Conservation (phyloP, 2,329 filamentous ascomycete genomes). For the Aspergillus sp. region DNA sequence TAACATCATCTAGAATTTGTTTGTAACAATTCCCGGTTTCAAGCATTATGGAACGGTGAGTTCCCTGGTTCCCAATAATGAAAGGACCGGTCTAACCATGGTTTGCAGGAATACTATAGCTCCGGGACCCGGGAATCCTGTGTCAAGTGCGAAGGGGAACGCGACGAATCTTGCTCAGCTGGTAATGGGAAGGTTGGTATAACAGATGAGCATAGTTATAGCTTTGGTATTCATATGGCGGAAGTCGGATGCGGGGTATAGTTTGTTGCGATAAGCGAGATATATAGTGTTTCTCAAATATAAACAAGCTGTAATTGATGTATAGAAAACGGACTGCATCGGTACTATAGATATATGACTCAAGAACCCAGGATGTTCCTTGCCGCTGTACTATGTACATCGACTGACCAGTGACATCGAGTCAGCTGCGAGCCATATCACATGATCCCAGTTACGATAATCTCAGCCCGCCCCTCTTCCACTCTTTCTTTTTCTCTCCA, state of each 20-base stretch:
- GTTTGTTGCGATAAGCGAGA: too few species aligned
- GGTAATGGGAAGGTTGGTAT: slow-evolving; percentile 19
- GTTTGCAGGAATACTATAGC: slow-evolving; percentile 22
- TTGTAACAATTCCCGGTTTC: slow-evolving; percentile 14
- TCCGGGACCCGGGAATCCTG: slow-evolving; percentile 10
- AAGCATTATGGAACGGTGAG: slow-evolving; percentile 22
- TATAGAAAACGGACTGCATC: too few species aligned
- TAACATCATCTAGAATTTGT: slow-evolving; percentile 18
- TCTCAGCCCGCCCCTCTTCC: slow-evolving; percentile 25
- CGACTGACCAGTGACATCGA: slow-evolving; percentile 10
- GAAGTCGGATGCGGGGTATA: slow-evolving; percentile 12
- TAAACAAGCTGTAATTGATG: not conserved
- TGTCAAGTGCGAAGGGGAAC: slow-evolving; percentile 18
- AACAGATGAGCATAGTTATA: slow-evolving; percentile 18
- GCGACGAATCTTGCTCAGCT: slow-evolving; percentile 21
- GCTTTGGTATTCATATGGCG: slow-evolving; percentile 18
- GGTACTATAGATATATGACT: too few species aligned
- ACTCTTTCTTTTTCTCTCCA: slow-evolving; percentile 41
- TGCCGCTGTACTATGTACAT: too few species aligned
- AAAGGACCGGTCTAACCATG: not conserved
- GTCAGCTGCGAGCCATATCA: slow-evolving; percentile 12
- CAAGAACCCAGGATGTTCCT: too few species aligned
- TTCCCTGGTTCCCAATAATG: not conserved
- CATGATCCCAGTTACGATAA: slow-evolving; percentile 14
- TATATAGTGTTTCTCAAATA: not conserved